Evolutionary conservation across 805 yeast species (phyloP).

Genomic region (Monosporozyma aquatica): DNA sequence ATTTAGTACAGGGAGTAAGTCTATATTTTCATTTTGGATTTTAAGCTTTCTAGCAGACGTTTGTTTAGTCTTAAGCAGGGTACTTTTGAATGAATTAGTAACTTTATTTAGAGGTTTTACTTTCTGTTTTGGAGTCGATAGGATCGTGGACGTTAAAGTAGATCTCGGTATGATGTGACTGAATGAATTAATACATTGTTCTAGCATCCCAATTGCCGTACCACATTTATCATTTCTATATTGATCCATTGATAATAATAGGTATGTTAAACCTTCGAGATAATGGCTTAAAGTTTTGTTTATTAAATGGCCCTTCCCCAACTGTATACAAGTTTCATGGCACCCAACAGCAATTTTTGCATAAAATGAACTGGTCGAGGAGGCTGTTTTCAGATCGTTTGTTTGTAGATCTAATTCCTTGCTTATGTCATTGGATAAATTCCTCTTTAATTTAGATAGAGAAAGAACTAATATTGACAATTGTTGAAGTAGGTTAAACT

Average conservation of each 20-base stretch:
- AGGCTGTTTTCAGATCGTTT: constrained; percentile 21
- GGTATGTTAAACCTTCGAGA: constrained; percentile 18
- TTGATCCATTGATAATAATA: constrained; percentile 25
- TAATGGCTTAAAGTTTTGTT: constrained; percentile 12
- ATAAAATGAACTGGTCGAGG: constrained; percentile 20
- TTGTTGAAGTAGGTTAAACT: constrained; percentile 22
- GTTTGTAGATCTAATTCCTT: constrained; percentile 25
- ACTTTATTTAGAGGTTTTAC: constrained; percentile 5
- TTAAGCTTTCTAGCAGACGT: neutral
- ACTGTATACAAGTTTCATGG: constrained; percentile 11
- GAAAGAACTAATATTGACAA: constrained; percentile 24
- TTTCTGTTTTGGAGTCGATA: constrained; percentile 6
- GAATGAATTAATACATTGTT: constrained; percentile 13
- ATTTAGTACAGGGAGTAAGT: constrained; percentile 19
- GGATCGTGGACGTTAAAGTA: constrained; percentile 10
- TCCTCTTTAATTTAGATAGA: constrained; percentile 23
- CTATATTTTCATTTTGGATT: neutral
- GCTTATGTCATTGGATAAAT: constrained; percentile 15
- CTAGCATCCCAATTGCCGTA: constrained; percentile 25
- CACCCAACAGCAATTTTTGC: constrained; percentile 27
- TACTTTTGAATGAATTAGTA: constrained; percentile 7
- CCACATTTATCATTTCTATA: constrained; percentile 22
- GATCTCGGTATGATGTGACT: constrained; percentile 13
- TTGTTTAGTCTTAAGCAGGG: constrained; percentile 3
- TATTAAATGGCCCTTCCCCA: constrained; percentile 3